Conservation (phyloP, 2,329 filamentous ascomycete species). For the Penicillium sp. region DNA sequence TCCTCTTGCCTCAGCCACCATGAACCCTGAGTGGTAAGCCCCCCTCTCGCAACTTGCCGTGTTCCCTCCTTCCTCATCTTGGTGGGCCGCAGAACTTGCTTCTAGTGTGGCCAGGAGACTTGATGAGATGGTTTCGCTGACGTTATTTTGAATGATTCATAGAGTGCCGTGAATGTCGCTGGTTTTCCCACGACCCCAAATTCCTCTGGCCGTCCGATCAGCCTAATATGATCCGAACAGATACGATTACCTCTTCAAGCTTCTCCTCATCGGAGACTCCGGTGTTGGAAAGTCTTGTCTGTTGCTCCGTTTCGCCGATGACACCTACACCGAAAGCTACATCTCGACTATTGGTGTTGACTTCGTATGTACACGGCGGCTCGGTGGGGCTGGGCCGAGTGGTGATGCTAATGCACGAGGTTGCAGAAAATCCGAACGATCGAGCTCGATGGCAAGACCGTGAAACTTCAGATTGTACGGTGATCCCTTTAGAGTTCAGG, state of each 20-base stretch:
- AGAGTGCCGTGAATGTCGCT: no score
- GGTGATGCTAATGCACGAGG: conserved; percentile 18
- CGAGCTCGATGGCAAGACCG: conserved; percentile 98
- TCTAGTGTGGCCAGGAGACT: neutral
- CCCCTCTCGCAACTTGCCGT: conserved; percentile 5
- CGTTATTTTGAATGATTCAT: no score
- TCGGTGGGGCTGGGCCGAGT: conserved; percentile 6
- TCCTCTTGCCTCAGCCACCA: conserved; percentile 29
- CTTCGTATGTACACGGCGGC: conserved; percentile 62
- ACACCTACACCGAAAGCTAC: conserved; percentile 99
- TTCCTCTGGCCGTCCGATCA: conserved; percentile 15
- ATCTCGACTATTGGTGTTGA: conserved; percentile 99
- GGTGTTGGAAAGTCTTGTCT: conserved; percentile 99
- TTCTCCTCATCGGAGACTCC: conserved; percentile 99
- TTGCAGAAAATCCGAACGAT: conserved; percentile 97
- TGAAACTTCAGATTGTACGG: conserved; percentile 99
- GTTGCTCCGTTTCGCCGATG: conserved; percentile 94
- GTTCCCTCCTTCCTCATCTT: conserved; percentile 7
- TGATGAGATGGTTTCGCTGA: neutral
- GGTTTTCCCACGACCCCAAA: neutral
- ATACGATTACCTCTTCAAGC: conserved; percentile 99
- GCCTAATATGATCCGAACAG: conserved; percentile 47
- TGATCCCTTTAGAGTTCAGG: neutral
- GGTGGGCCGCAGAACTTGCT: conserved; percentile 1
- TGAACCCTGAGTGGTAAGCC: conserved; percentile 48